These are phyloP conservation scores for Escallonia rubra DNA, from an alignment of 129 eudicot species.

Conservation along the genomic window DNA sequence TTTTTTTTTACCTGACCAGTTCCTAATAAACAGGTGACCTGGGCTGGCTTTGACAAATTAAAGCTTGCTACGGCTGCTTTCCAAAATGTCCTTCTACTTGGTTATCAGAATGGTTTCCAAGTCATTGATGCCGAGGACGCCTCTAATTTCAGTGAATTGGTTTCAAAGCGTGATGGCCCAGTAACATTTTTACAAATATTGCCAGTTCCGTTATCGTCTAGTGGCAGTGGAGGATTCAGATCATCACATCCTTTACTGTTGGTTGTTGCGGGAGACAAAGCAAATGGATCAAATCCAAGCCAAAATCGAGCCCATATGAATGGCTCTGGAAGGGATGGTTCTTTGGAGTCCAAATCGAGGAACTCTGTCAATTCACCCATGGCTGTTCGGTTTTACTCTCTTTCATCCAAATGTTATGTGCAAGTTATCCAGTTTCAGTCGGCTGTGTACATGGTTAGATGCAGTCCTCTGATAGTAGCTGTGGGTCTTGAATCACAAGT, in stretches of 20 bases:
- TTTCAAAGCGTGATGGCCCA: constrained; percentile 49
- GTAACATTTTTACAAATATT: constrained; percentile 40
- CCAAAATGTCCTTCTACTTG: constrained; percentile 44
- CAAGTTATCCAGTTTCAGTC: constrained; percentile 48
- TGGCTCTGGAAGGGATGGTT: constrained; percentile 31
- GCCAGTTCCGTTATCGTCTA: constrained; percentile 35
- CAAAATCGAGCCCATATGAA: constrained; percentile 22
- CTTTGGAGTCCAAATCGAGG: constrained; percentile 18
- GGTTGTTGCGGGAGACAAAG: constrained; percentile 45
- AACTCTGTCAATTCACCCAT: constrained; percentile 26
- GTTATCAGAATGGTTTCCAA: constrained; percentile 57
- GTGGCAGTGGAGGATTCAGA: constrained; percentile 29
- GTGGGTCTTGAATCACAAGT: constrained; percentile 52
- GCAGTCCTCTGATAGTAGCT: constrained; percentile 45
- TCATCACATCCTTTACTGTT: constrained; percentile 40
- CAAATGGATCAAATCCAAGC: constrained; percentile 17
- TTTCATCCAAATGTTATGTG: constrained; percentile 39
- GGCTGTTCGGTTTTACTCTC: constrained; percentile 45
- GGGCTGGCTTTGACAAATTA: constrained; percentile 58
- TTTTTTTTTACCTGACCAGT: background rate
- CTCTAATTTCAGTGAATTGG: constrained; percentile 40
- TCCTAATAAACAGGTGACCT: constrained; percentile 36
- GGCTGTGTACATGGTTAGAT: constrained; percentile 49
- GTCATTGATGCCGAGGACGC: constrained; percentile 56
- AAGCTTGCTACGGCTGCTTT: constrained; percentile 33